Percentiles rank a stretch among this genome's conserved stretches.
Evolutionary conservation across 208 protist genomes (phyloP).

Genomic region (Leishmania guyanensis): DNA sequence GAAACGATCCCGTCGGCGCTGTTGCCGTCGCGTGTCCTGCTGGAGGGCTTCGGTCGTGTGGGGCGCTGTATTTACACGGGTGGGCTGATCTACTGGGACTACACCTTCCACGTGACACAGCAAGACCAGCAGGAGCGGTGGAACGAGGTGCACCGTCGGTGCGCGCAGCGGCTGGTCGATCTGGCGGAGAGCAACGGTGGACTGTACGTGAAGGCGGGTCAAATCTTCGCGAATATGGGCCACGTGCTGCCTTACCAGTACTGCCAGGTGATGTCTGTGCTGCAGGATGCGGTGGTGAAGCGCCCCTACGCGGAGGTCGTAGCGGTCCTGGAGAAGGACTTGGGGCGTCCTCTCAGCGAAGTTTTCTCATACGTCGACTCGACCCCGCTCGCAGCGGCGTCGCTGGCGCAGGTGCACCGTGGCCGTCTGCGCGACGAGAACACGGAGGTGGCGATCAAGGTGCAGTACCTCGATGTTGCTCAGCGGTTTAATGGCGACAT

Average conservation of each 20-base stretch:
- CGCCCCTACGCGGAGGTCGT: conserved; percentile 80
- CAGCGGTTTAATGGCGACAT: conserved; percentile 90
- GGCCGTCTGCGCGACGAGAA: conserved; percentile 57
- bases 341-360: conserved; percentile 47
- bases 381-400: conserved; percentile 84
- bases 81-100: conserved; percentile 71
- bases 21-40: conserved; percentile 71
- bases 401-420: conserved; percentile 91
- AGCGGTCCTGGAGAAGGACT: conserved; percentile 74
- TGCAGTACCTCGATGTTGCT: conserved; percentile 91
- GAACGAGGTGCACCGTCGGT: conserved; percentile 77
- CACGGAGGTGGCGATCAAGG: conserved; percentile 94
- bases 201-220: conserved; percentile 95
- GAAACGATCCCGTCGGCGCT: conserved; percentile 64
- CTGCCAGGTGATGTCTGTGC: conserved; percentile 71
- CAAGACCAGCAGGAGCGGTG: conserved; percentile 61
- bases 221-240: conserved; percentile 94
- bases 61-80: conserved; percentile 74
- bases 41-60: conserved; percentile 81
- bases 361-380: conserved; percentile 75
- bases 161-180: conserved; percentile 69
- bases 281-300: conserved; percentile 81
- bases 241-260: conserved; percentile 93
- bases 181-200: conserved; percentile 90
- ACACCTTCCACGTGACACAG: conserved; percentile 52